phyloP scores from a whole-genome alignment of 495 filamentous ascomycete genomes.

The Penicillium pancosmium region DNA sequence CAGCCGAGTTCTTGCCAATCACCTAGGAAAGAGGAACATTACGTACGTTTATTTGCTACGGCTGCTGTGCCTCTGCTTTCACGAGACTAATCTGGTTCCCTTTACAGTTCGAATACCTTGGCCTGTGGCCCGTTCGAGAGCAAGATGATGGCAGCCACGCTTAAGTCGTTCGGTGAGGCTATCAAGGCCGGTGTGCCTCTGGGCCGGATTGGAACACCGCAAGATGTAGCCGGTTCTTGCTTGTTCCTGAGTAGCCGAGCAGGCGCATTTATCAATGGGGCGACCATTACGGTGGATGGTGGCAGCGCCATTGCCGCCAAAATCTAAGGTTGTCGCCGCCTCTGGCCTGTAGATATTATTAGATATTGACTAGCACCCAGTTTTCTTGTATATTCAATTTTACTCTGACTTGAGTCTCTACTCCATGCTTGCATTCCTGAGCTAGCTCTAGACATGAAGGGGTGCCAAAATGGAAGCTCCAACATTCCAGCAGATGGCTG shows the following conservation, averaged over 20 bases:
- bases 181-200: conserved; percentile 70
- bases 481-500: conserved; percentile 23
- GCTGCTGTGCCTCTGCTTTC: neutral
- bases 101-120: conserved; percentile 59
- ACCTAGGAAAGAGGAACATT: conserved; percentile 69
- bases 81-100: conserved; percentile 6
- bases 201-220: conserved; percentile 67
- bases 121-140: conserved; percentile 81
- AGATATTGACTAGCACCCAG: neutral
- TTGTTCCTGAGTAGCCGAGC: conserved; percentile 72
- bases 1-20: conserved; percentile 68
- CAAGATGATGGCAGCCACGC: conserved; percentile 80
- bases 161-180: conserved; percentile 60
- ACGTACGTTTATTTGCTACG: conserved; percentile 49
- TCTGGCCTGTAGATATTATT: conserved; percentile 4
- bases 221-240: conserved; percentile 77
- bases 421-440: neutral
- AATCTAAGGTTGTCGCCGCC: conserved; percentile 39
- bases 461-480: neutral
- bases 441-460: neutral
- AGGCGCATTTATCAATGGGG: conserved; percentile 75
- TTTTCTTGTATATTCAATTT: neutral
- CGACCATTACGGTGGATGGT: conserved; percentile 75
- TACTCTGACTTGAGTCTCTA: neutral
- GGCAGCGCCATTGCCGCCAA: conserved; percentile 59